A percentile compares a stretch with the other conserved stretches of the same genome.
These are phyloP conservation scores for Exophiala lecanii-corni DNA, from an alignment of 2,329 filamentous ascomycete species.

Conservation along the genomic window DNA sequence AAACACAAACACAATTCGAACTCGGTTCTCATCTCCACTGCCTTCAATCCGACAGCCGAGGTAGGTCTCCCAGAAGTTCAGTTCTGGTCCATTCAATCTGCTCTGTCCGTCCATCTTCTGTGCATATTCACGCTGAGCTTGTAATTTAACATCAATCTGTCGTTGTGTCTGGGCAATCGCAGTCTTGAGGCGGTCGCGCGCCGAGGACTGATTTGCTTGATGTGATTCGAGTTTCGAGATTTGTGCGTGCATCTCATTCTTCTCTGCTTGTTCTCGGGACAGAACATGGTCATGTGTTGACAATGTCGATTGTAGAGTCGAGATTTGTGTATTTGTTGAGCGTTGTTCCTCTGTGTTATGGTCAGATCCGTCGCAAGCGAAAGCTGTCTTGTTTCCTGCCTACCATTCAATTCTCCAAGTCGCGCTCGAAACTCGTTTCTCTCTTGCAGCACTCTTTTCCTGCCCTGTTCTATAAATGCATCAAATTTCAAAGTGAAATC, in stretches of 20 bases:
- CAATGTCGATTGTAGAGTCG: conserved; percentile 47
- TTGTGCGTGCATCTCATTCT: conserved; percentile 57
- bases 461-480: conserved; percentile 84
- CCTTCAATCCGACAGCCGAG: conserved; percentile 87
- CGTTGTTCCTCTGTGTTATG: conserved; percentile 71
- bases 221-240: conserved; percentile 54
- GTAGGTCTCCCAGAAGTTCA: conserved; percentile 93
- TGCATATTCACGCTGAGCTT: conserved; percentile 49
- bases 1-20: conserved; percentile 87
- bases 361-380: not conserved
- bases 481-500: conserved; percentile 90
- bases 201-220: conserved; percentile 50
- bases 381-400: not conserved
- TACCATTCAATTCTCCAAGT: conserved; percentile 85
- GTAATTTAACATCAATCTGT: conserved; percentile 41
- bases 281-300: conserved; percentile 23
- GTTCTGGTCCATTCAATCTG: conserved; percentile 83
- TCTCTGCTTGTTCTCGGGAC: conserved; percentile 42
- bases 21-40: conserved; percentile 72
- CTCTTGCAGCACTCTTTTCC: conserved; percentile 86
- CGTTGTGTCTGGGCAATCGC: conserved; percentile 51
- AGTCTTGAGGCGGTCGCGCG: conserved; percentile 52
- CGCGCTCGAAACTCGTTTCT: conserved; percentile 91
- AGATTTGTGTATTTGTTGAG: conserved; percentile 61
- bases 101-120: conserved; percentile 76